Conservation (phyloP, 345 rosid species). For the Conringia planisiliqua region DNA sequence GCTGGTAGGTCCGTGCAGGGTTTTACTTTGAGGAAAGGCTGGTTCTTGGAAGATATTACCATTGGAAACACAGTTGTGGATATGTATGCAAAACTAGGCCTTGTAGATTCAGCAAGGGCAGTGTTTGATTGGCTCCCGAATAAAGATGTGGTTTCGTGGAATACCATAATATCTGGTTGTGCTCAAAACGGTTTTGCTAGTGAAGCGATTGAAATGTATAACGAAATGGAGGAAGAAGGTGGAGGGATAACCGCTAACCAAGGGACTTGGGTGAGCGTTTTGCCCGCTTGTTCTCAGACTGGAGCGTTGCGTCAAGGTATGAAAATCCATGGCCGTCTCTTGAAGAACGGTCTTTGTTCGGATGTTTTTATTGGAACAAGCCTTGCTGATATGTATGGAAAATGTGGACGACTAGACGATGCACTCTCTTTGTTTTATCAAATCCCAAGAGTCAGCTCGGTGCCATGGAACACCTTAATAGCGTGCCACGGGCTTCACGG, state of each 20-base stretch:
- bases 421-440: slow-evolving; percentile 43
- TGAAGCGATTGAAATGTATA: slow-evolving; percentile 48
- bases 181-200: slow-evolving; percentile 59
- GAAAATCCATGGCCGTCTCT: slow-evolving; percentile 41
- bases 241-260: slow-evolving; percentile 41
- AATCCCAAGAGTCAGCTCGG: slow-evolving; percentile 41
- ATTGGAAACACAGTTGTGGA: slow-evolving; percentile 48
- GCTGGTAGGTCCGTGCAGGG: slow-evolving; percentile 42
- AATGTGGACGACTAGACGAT: slow-evolving; percentile 50
- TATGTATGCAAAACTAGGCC: slow-evolving; percentile 55
- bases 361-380: slow-evolving; percentile 50
- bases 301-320: slow-evolving; percentile 58
- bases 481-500: slow-evolving; percentile 52
- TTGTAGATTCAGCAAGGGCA: slow-evolving; percentile 34
- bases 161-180: slow-evolving; percentile 49
- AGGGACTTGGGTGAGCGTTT: slow-evolving; percentile 58
- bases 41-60: slow-evolving; percentile 35
- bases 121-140: slow-evolving; percentile 40
- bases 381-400: slow-evolving; percentile 58
- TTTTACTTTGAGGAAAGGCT: slow-evolving; percentile 40
- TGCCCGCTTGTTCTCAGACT: slow-evolving; percentile 51
- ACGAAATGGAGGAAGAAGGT: slow-evolving; percentile 39
- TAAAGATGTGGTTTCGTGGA: slow-evolving; percentile 57
- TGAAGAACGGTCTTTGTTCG: slow-evolving; percentile 36
- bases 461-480: slow-evolving; percentile 60